A percentile compares a stretch with the other conserved stretches of the same genome.
phyloP scores from a whole-genome alignment of 257 asterid genomes.

The Gentiana dahurica region DNA sequence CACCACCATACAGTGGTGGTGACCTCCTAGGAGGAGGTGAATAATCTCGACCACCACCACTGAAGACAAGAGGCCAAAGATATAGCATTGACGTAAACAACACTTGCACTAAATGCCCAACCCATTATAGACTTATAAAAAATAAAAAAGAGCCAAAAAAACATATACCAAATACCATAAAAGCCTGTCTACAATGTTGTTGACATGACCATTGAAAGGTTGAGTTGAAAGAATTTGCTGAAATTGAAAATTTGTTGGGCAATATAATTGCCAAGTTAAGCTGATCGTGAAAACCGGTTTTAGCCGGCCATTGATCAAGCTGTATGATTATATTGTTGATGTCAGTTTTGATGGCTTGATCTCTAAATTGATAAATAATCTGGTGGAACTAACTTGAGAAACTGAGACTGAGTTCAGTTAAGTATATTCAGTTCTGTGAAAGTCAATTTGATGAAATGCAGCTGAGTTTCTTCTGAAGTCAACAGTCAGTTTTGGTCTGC shows the following conservation, averaged over 20 bases:
- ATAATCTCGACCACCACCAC: constrained; percentile 27
- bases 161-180: constrained; percentile 80
- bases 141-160: background rate
- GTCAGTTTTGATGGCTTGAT: too few relatives aligned
- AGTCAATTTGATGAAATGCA: too few relatives aligned
- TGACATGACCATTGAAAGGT: constrained; percentile 90
- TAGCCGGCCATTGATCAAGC: constrained; percentile 46
- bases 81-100: constrained; percentile 36
- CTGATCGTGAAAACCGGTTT: constrained; percentile 84
- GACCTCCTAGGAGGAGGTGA: constrained; percentile 45
- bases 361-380: too few relatives aligned
- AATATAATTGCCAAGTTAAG: constrained; percentile 83
- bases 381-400: too few relatives aligned
- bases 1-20: constrained; percentile 25
- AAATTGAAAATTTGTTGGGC: constrained; percentile 72
- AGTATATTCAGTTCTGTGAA: too few relatives aligned
- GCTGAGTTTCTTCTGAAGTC: too few relatives aligned
- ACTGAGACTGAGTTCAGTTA: too few relatives aligned
- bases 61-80: constrained; percentile 44
- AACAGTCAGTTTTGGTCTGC: too few relatives aligned
- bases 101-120: background rate
- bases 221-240: constrained; percentile 89
- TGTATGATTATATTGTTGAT: constrained; percentile 38
- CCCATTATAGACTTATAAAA: constrained; percentile 40
- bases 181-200: constrained; percentile 89